These are phyloP conservation scores for Eutrema yunnanense DNA, from an alignment of 345 rosid genomes.

Conservation along the genomic window DNA sequence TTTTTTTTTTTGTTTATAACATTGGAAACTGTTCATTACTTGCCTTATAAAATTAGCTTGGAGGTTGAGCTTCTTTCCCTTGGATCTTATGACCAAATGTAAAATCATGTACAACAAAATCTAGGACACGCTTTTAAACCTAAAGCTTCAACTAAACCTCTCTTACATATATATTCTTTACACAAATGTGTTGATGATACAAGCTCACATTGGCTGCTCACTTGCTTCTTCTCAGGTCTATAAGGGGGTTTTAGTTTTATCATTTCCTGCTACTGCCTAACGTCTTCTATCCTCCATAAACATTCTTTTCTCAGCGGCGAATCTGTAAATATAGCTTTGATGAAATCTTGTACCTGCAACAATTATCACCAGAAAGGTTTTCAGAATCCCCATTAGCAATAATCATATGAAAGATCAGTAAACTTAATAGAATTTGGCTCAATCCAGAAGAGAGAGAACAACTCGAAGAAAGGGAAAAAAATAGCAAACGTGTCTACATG, in stretches of 20 bases:
- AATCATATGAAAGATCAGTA: too few species aligned
- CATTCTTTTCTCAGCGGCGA: constrained; percentile 89
- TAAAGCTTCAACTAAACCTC: constrained; percentile 14
- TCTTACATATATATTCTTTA: constrained; percentile 9
- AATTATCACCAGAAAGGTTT: background rate
- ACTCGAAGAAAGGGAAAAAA: background rate
- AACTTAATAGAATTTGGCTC: too few species aligned
- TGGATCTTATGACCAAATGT: background rate
- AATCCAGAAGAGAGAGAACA: background rate
- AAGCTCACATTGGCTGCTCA: constrained; percentile 4
- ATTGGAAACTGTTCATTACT: background rate
- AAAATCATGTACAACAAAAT: constrained; percentile 21
- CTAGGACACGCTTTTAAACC: background rate
- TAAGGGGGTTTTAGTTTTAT: background rate
- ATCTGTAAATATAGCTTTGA: constrained; percentile 81
- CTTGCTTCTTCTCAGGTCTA: constrained; percentile 1
- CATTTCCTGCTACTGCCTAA: constrained; percentile 13
- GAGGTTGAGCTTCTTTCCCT: background rate
- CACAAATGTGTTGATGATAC: constrained; percentile 1
- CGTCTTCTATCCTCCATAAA: constrained; percentile 63
- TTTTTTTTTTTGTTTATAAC: background rate
- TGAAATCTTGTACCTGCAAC: constrained; percentile 71
- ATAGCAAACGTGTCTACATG: background rate
- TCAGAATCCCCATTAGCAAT: background rate
- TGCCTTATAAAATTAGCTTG: background rate